Evolutionary conservation across 2,329 filamentous ascomycete species (phyloP).

Genomic region (Dothistroma septosporum): DNA sequence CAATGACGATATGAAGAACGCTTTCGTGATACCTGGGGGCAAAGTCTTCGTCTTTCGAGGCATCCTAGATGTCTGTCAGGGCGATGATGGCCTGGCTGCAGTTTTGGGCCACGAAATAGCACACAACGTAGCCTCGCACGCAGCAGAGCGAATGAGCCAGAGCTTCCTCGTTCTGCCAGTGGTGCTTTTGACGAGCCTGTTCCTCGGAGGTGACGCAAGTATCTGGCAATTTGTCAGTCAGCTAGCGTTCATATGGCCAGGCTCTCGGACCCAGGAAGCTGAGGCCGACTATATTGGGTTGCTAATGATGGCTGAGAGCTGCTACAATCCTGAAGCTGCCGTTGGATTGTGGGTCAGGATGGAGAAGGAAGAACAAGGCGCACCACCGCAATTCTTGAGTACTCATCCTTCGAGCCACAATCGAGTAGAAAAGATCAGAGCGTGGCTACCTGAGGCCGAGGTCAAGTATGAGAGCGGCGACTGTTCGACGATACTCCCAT

Average conservation of each 20-base stretch:
- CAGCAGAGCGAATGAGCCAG: conserved; percentile 59
- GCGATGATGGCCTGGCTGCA: conserved; percentile 66
- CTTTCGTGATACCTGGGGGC: conserved; percentile 71
- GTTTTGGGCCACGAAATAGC: conserved; percentile 78
- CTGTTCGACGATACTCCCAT: conserved; percentile 21
- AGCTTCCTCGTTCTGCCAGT: conserved; percentile 39
- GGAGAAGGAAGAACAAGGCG: conserved; percentile 58
- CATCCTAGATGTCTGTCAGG: conserved; percentile 62
- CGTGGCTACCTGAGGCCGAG: conserved; percentile 50
- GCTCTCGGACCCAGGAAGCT: conserved; percentile 64
- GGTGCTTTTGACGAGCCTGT: conserved; percentile 36
- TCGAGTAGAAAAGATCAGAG: conserved; percentile 60
- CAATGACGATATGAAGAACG: conserved; percentile 63
- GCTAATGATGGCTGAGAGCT: conserved; percentile 78
- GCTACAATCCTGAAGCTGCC: conserved; percentile 67
- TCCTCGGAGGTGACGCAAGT: conserved; percentile 42
- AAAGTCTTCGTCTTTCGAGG: conserved; percentile 78
- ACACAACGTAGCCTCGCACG: conserved; percentile 67
- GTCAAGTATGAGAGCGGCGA: conserved; percentile 34
- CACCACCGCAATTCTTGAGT: conserved; percentile 66
- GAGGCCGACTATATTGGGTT: conserved; percentile 79
- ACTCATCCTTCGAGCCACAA: conserved; percentile 71
- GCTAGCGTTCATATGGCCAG: conserved; percentile 63
- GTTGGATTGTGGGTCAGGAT: conserved; percentile 53
- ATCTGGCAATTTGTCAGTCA: conserved; percentile 49